Evolutionary conservation across 805 yeast genomes (phyloP).

Genomic region (Teunomyces lycoperdinae): DNA sequence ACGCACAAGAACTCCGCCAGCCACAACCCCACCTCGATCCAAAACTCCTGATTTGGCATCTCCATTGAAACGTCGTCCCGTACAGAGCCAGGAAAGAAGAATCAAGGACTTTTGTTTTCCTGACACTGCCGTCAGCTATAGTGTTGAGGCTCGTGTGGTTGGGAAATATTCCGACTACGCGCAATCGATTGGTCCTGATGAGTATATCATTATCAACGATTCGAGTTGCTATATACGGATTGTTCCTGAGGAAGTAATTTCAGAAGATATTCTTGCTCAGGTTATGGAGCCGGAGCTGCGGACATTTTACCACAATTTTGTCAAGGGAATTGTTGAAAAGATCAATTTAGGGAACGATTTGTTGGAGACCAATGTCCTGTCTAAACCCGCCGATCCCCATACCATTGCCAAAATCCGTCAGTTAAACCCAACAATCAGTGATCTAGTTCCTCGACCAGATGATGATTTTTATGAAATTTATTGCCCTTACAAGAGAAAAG

Average conservation of each 20-base stretch:
- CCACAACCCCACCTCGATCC: background rate
- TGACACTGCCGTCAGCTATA: conserved; percentile 27
- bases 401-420: conserved; percentile 16
- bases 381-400: background rate
- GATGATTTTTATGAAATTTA: conserved; percentile 12
- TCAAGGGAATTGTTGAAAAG: conserved; percentile 12
- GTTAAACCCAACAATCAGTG: conserved; percentile 8
- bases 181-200: conserved; percentile 13
- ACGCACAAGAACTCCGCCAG: background rate
- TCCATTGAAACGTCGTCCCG: background rate
- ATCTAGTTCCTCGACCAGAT: background rate
- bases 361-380: background rate
- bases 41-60: background rate
- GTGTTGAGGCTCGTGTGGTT: conserved; percentile 26
- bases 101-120: conserved; percentile 24
- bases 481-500: conserved; percentile 20
- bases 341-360: conserved; percentile 16
- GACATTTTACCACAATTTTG: conserved; percentile 15
- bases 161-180: conserved; percentile 22
- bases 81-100: conserved; percentile 4
- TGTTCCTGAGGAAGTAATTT: conserved; percentile 14
- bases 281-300: conserved; percentile 11
- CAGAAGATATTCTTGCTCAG: conserved; percentile 2
- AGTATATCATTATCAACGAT: conserved; percentile 24
- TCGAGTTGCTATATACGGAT: conserved; percentile 21